Percentiles rank a stretch among this genome's conserved stretches.
Evolutionary conservation across 2,329 filamentous ascomycete genomes (phyloP).

Genomic region (Ceratocystis harringtonii): DNA sequence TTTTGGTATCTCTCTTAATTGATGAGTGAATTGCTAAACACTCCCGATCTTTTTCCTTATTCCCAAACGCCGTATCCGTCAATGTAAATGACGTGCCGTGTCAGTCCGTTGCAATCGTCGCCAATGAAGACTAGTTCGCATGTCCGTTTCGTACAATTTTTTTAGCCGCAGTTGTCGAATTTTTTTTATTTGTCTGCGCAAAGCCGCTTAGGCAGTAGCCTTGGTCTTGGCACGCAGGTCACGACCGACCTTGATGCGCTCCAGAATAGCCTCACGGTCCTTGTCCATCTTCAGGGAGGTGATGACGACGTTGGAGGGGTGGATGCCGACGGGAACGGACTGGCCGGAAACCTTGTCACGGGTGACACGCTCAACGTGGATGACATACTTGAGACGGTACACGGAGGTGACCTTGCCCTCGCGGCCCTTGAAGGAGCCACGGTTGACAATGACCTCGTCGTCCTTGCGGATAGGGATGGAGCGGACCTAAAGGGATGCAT

Average conservation of each 20-base stretch:
- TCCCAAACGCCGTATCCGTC: slow-evolving; percentile 20
- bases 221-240: slow-evolving; percentile 62
- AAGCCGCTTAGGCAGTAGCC: slow-evolving; percentile 30
- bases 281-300: slow-evolving; percentile 98
- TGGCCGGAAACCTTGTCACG: slow-evolving; percentile 97
- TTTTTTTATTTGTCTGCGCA: slow-evolving; percentile 9
- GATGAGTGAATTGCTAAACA: slow-evolving; percentile 15
- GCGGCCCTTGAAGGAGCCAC: slow-evolving; percentile 89
- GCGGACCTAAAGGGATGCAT: slow-evolving; percentile 51
- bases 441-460: slow-evolving; percentile 84
- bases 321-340: slow-evolving; percentile 84
- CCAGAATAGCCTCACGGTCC: slow-evolving; percentile 78
- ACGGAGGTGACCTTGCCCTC: slow-evolving; percentile 97
- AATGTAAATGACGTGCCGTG: slow-evolving; percentile 3
- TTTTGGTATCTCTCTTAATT: slow-evolving; percentile 29
- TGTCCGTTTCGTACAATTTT: slow-evolving; percentile 12
- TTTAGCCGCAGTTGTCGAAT: slow-evolving; percentile 6
- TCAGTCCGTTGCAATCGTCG: slow-evolving; percentile 9
- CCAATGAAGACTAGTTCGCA: slow-evolving; percentile 1
- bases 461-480: slow-evolving; percentile 96
- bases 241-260: slow-evolving; percentile 67
- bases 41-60: slow-evolving; percentile 9
- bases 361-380: slow-evolving; percentile 92
- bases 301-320: slow-evolving; percentile 94
- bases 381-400: slow-evolving; percentile 95